Evolutionary conservation across 2,329 filamentous ascomycete species (phyloP).

Genomic region (Curvularia spicifera): DNA sequence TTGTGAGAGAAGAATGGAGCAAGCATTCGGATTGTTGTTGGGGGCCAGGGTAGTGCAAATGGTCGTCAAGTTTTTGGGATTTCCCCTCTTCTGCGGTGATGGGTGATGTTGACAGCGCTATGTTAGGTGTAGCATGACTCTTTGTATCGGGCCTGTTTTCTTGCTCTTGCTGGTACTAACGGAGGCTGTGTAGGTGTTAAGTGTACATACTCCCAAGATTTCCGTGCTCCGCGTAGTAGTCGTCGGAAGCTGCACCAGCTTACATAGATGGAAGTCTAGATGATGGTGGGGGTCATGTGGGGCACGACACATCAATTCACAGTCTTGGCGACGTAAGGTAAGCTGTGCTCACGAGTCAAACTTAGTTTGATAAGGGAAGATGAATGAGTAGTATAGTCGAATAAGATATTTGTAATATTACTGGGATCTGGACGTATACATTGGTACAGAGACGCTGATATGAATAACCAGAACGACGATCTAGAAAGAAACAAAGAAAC

Average conservation of each 20-base stretch:
- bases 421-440: background rate
- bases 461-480: conserved; percentile 1
- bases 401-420: background rate
- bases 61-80: background rate
- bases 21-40: background rate
- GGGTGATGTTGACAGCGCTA: background rate
- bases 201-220: background rate
- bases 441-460: conserved; percentile 3
- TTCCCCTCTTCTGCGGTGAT: background rate
- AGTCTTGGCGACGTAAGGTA: background rate
- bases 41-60: background rate
- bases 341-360: background rate
- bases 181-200: background rate
- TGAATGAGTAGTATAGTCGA: background rate
- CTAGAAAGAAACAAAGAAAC: background rate
- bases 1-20: background rate
- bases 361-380: background rate
- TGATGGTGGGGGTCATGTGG: conserved; percentile 11
- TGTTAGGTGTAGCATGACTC: background rate
- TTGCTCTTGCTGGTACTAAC: background rate
- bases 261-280: background rate
- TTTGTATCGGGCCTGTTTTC: background rate
- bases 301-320: conserved; percentile 1
- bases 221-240: background rate
- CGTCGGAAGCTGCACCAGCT: conserved; percentile 20